Percentiles rank a stretch among this genome's conserved stretches.
These are phyloP conservation scores for Suillus bovinus DNA, from an alignment of 768 basidiomycete genomes.

Conservation along the genomic window DNA sequence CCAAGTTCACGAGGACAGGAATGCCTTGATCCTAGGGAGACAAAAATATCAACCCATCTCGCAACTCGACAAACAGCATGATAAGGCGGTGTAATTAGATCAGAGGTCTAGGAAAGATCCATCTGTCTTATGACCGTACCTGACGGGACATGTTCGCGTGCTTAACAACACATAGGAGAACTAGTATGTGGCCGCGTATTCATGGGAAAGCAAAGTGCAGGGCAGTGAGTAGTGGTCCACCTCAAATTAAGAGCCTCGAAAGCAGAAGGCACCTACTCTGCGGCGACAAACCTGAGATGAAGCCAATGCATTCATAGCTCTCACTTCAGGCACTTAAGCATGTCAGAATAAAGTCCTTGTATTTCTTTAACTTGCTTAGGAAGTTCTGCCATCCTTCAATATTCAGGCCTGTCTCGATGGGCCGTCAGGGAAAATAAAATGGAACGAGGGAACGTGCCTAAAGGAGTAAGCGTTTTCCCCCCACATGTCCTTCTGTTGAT, in stretches of 20 bases:
- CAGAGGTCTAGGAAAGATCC: constrained; percentile 8
- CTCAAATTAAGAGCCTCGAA: neutral
- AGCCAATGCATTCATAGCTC: constrained; percentile 62
- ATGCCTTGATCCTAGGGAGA: constrained; percentile 56
- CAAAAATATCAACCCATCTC: constrained; percentile 22
- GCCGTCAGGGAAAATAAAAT: constrained; percentile 24
- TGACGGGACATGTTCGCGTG: neutral
- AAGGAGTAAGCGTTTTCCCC: constrained; percentile 67
- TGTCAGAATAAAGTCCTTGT: constrained; percentile 55
- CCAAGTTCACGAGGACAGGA: constrained; percentile 61
- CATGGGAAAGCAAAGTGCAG: constrained; percentile 13
- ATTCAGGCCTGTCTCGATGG: constrained; percentile 44
- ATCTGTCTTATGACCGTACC: constrained; percentile 6
- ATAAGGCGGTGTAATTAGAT: constrained; percentile 7
- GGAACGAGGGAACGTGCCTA: constrained; percentile 39
- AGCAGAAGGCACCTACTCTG: constrained; percentile 44
- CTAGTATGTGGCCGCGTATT: constrained; percentile 8
- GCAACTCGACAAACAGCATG: neutral
- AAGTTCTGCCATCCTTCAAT: constrained; percentile 54
- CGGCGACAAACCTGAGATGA: constrained; percentile 59
- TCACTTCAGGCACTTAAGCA: constrained; percentile 58
- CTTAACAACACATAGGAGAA: neutral
- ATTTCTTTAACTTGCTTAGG: constrained; percentile 38
- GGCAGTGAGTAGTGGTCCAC: constrained; percentile 16
- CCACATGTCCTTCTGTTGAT: constrained; percentile 61